phyloP scores from a whole-genome alignment of 768 basidiomycete genomes.

The Mycena epipterygia region DNA sequence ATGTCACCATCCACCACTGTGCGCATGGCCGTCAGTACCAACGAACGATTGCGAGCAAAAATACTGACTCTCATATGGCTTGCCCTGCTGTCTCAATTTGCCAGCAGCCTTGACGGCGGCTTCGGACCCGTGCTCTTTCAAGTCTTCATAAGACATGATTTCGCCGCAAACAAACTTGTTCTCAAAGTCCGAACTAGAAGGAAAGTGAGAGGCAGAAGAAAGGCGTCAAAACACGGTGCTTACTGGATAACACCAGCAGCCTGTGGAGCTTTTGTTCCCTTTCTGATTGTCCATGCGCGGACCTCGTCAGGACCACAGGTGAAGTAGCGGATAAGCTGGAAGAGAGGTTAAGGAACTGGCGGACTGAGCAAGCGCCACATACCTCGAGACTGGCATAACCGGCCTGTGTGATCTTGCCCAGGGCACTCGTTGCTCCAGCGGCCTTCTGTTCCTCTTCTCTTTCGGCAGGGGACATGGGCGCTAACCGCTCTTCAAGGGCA shows the following conservation, averaged over 20 bases:
- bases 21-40: conserved; percentile 24
- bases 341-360: not conserved
- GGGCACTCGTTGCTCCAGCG: conserved; percentile 78
- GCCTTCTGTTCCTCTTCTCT: conserved; percentile 84
- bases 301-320: conserved; percentile 98
- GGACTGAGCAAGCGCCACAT: conserved; percentile 40
- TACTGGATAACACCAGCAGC: conserved; percentile 99
- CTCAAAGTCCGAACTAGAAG: conserved; percentile 90
- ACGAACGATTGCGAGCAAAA: not conserved
- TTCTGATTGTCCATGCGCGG: conserved; percentile 97
- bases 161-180: conserved; percentile 98
- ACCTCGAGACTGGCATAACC: conserved; percentile 92
- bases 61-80: conserved; percentile 92
- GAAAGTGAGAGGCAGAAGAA: conserved; percentile 1
- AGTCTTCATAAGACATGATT: conserved; percentile 93
- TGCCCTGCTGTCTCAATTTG: conserved; percentile 95
- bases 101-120: conserved; percentile 93
- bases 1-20: conserved; percentile 91
- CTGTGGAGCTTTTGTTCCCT: conserved; percentile 94
- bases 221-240: conserved; percentile 44
- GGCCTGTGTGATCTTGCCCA: conserved; percentile 95
- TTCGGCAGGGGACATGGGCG: conserved; percentile 72
- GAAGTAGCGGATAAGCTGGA: conserved; percentile 93
- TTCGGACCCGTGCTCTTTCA: conserved; percentile 94
- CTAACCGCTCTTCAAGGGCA: conserved; percentile 92